phyloP scores from a whole-genome alignment of 106 monocot species.

The Dioscorea dumetorum region DNA sequence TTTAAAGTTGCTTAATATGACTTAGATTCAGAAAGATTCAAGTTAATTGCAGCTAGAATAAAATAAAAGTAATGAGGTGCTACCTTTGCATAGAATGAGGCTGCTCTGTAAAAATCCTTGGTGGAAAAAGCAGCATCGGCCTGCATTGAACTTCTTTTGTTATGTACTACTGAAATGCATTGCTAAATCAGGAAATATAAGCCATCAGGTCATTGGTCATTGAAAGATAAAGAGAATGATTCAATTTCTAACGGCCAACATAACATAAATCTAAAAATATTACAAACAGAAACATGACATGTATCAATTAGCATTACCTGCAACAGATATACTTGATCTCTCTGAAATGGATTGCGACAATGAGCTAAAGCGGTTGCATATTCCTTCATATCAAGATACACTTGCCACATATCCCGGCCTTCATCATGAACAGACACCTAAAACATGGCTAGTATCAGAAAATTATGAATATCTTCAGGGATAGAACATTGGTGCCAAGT shows the following conservation, averaged over 20 bases:
- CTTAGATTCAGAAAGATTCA: no score
- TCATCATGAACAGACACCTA: conserved; percentile 92
- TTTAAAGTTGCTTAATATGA: no score
- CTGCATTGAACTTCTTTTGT: conserved; percentile 26
- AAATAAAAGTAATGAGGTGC: neutral
- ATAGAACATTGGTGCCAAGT: neutral
- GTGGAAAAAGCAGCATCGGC: conserved; percentile 82
- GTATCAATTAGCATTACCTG: conserved; percentile 38
- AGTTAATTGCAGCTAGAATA: neutral
- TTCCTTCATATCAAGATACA: conserved; percentile 80
- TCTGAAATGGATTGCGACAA: conserved; percentile 78
- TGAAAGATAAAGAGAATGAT: conserved; percentile 1
- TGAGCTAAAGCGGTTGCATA: conserved; percentile 83
- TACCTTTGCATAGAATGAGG: conserved; percentile 98
- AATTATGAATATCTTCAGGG: neutral
- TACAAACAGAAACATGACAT: neutral
- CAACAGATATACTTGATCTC: conserved; percentile 86
- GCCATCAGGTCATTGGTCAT: neutral
- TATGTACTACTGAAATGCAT: neutral
- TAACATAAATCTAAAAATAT: neutral
- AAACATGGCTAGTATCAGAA: conserved; percentile 4
- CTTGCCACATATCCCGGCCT: conserved; percentile 95
- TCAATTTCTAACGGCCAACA: no score
- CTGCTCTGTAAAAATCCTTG: conserved; percentile 91
- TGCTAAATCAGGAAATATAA: neutral